Evolutionary conservation across 2,329 filamentous ascomycete genomes (phyloP), one percentile per base, ranked within the genome.

Genomic region (Alternaria sp.): DNA sequence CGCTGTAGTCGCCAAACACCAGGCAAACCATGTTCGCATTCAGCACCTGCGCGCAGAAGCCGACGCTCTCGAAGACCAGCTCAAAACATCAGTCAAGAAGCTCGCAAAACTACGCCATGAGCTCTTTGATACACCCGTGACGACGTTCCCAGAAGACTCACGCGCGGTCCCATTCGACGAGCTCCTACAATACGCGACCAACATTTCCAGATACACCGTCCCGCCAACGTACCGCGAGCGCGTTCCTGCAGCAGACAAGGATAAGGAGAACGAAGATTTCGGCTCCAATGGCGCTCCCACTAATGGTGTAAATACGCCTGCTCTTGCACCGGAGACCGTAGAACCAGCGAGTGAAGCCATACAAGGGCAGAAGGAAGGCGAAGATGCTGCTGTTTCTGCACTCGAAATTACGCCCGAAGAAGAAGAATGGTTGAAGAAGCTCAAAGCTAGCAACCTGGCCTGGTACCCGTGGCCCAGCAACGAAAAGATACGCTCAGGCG

Each of bases 401-500:
- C 63, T 66, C 14, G 65, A 69, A 6, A 67, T 74, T 36, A 74
- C 73, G 1, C 64, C 65, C 6, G 68, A 75, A 40, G 70, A 76
- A 54, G 69, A 69, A 29, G 74, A 76, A 51, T 77, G 74, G 72
- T 53, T 75, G 24, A 67, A 66, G 58, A 73, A 73, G 58, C 69
- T 75, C 56, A 66, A 69, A 11, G 68, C 70, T 46, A 69, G 62
- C 55, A 62, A 68, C 17, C 57, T 69, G 6, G 56, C 63, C 2
- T 96, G 93, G 79, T 83, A 87, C 45, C 91, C 92, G 0, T 96
- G 91, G 91, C 91, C 91, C 0, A 82, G 81, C 28, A 87, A 91
- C 62, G 86, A 89, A 31, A 84, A 87, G 58, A 91, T 95, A 62
- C 84, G 86, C 31, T 80, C 81, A 14, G 91, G 92, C 34, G 87